Evolutionary conservation across 805 yeast genomes (phyloP).

Genomic region (Yarrowia keelungensis): DNA sequence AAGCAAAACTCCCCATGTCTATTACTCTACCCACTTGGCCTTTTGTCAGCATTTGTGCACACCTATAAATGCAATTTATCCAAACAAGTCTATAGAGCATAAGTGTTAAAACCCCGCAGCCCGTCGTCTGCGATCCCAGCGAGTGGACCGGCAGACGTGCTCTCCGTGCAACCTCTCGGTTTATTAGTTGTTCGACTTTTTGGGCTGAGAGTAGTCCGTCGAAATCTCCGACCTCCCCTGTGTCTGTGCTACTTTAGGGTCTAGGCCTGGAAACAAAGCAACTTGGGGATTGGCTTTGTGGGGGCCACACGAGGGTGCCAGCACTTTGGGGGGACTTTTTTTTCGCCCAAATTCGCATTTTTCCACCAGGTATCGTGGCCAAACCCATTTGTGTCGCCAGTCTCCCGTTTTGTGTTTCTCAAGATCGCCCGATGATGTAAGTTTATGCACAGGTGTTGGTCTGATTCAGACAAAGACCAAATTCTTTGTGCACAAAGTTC

Average conservation of each 20-base stretch:
- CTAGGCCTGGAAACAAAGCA: background rate
- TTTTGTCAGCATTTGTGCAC: no score
- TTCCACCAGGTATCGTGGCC: no score
- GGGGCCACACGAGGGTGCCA: no score
- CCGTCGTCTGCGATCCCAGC: background rate
- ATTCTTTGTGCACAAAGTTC: slow-evolving; percentile 23
- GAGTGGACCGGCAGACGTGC: background rate
- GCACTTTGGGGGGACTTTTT: no score
- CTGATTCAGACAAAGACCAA: slow-evolving; percentile 7
- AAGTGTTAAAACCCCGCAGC: slow-evolving; percentile 20
- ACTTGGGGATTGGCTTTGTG: background rate
- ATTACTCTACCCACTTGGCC: no score
- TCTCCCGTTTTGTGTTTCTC: slow-evolving; percentile 7
- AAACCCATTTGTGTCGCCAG: background rate
- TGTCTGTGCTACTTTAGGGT: background rate
- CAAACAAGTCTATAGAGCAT: slow-evolving; percentile 17
- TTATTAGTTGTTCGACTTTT: background rate
- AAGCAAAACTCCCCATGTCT: no score
- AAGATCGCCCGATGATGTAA: slow-evolving; percentile 35
- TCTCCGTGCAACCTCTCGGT: background rate
- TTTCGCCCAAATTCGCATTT: no score
- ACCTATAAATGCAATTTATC: slow-evolving; percentile 24
- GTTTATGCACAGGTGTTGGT: slow-evolving; percentile 31
- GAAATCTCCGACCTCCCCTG: background rate
- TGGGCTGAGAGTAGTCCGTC: no score